phyloP scores from a whole-genome alignment of 1,284 basidiomycete species.

The Ceratobasidium sp. region DNA sequence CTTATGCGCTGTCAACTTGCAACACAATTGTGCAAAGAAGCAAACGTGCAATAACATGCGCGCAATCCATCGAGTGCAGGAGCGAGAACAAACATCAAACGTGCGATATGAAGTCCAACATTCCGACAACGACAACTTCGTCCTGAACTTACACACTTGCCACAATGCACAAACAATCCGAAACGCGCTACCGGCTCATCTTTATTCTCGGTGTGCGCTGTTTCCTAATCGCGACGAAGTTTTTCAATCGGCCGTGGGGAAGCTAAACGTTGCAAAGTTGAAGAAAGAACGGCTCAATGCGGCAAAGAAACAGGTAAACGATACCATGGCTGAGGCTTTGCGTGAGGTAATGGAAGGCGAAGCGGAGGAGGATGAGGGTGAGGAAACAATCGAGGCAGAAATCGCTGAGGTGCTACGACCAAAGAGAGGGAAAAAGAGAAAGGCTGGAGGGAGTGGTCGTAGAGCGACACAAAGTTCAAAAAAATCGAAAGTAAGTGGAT shows the following conservation, averaged over 20 bases:
- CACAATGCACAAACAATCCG: slow-evolving; percentile 8
- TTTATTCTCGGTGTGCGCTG: background rate
- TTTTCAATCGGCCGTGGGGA: background rate
- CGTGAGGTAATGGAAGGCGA: background rate
- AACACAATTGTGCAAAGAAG: slow-evolving; percentile 1
- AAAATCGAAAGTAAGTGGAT: too few species aligned
- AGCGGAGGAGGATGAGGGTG: background rate
- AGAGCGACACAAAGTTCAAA: too few species aligned
- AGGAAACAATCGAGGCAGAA: too few species aligned
- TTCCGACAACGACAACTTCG: background rate
- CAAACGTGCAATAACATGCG: background rate
- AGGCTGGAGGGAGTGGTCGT: too few species aligned
- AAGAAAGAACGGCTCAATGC: background rate
- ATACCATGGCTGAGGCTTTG: background rate
- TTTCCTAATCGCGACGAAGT: background rate
- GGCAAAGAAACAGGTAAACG: background rate
- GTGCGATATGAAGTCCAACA: background rate
- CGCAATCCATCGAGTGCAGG: background rate
- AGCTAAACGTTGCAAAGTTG: background rate
- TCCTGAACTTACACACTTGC: background rate
- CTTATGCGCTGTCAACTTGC: slow-evolving; percentile 8
- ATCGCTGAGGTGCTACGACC: too few species aligned
- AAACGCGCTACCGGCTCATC: background rate
- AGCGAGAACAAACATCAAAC: background rate
- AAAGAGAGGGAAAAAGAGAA: too few species aligned